These are phyloP conservation scores for Verticillium dahliae DNA, from an alignment of 2,329 filamentous ascomycete species.

Conservation along the genomic window DNA sequence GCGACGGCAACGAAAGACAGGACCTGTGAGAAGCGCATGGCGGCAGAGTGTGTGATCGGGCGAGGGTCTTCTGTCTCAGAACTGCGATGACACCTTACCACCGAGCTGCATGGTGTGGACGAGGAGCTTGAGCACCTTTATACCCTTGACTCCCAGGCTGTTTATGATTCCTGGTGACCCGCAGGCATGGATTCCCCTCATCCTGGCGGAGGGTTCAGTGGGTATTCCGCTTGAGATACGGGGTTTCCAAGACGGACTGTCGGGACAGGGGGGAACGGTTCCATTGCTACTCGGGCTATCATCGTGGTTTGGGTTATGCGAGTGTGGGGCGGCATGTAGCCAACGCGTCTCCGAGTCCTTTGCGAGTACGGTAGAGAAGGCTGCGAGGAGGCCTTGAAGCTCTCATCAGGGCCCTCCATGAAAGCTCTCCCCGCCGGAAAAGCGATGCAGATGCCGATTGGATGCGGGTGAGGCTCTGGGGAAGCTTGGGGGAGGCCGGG, in stretches of 20 bases:
- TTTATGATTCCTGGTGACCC: not conserved
- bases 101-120: not conserved
- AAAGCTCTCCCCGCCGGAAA: not conserved
- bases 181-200: not conserved
- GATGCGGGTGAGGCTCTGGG: not conserved
- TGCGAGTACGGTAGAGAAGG: not conserved
- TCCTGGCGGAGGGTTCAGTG: not conserved
- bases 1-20: not conserved
- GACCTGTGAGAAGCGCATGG: conserved; percentile 1
- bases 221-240: not conserved
- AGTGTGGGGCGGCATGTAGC: not conserved
- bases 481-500: not conserved
- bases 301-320: not conserved
- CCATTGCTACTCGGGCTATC: not conserved
- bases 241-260: not conserved
- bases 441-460: not conserved
- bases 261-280: not conserved
- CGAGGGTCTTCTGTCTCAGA: not conserved
- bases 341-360: not conserved
- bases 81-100: not conserved
- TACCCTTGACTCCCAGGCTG: not conserved
- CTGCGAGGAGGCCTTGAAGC: not conserved
- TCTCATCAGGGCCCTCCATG: not conserved
- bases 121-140: not conserved
- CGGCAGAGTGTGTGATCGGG: not conserved